A percentile compares a stretch with the other conserved stretches of the same genome.
Conservation (phyloP, 2,329 filamentous ascomycete genomes). For the Cercospora sojina region DNA sequence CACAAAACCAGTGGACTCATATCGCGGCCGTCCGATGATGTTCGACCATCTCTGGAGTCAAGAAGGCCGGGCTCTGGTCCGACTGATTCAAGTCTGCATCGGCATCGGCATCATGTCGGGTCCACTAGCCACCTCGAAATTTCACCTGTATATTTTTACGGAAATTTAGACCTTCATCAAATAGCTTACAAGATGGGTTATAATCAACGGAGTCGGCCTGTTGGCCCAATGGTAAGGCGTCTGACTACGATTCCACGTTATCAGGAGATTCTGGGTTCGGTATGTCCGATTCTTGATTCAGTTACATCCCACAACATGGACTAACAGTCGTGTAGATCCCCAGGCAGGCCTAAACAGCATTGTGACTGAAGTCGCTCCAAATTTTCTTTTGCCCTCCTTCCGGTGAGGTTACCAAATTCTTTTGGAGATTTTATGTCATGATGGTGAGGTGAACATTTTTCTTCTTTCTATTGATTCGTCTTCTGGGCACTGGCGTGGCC, state of each 20-base stretch:
- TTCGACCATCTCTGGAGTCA: neutral
- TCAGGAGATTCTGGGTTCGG: slow-evolving; percentile 44
- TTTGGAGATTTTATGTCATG: neutral
- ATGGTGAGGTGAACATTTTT: neutral
- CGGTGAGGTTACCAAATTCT: neutral
- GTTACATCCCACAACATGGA: neutral
- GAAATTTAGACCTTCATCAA: neutral
- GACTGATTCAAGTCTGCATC: neutral
- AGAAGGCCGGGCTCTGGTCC: neutral
- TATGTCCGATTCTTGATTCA: neutral
- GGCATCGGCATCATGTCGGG: neutral
- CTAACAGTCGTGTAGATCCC: neutral
- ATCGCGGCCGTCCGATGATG: neutral
- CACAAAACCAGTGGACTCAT: neutral
- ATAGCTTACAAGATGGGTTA: neutral
- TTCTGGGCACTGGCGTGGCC: too few species aligned
- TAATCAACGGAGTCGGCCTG: neutral
- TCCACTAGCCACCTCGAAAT: neutral
- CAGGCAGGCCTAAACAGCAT: neutral
- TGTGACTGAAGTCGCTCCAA: neutral
- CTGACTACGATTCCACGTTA: slow-evolving; percentile 49
- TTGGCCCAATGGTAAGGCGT: slow-evolving; percentile 54
- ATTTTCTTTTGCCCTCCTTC: neutral
- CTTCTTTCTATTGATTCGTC: neutral
- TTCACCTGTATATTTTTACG: neutral